Evolutionary conservation across 2,329 filamentous ascomycete species (phyloP).

Genomic region (Aspergillus udagawae): DNA sequence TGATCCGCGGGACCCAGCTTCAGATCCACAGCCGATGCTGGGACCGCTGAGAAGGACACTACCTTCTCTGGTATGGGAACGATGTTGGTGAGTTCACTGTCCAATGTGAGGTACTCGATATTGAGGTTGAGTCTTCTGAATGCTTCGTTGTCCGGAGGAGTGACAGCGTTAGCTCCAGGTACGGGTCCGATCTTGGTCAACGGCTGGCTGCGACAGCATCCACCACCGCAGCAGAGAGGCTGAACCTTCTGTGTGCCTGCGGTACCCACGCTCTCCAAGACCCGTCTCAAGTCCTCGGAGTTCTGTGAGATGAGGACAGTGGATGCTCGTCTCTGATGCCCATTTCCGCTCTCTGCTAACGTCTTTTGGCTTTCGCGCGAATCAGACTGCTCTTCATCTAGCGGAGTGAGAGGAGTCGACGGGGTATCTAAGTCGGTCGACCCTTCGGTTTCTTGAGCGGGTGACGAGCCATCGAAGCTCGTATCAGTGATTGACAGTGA

Average conservation of each 20-base stretch:
- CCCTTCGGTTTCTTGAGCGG: conserved; percentile 31
- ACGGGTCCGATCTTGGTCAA: conserved; percentile 44
- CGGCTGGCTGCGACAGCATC: conserved; percentile 59
- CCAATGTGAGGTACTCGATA: conserved; percentile 67
- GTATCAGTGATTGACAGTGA: conserved; percentile 34
- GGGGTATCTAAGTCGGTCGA: conserved; percentile 36
- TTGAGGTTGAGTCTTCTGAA: conserved; percentile 75
- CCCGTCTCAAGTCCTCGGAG: conserved; percentile 54
- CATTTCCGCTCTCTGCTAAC: conserved; percentile 14
- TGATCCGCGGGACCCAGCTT: conserved; percentile 48
- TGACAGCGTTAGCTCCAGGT: conserved; percentile 46
- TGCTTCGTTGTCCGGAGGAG: conserved; percentile 73
- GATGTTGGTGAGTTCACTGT: conserved; percentile 67
- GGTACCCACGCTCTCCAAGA: conserved; percentile 52
- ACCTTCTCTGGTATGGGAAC: conserved; percentile 71
- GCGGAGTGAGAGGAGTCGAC: conserved; percentile 41
- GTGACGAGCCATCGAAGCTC: conserved; percentile 25
- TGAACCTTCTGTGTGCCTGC: conserved; percentile 57
- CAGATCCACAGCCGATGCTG: conserved; percentile 31
- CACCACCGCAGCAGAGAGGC: conserved; percentile 62
- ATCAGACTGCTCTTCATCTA: conserved; percentile 36
- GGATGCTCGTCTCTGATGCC: conserved; percentile 41
- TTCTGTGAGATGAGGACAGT: conserved; percentile 54
- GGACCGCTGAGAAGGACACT: conserved; percentile 56
- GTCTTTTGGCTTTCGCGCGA: conserved; percentile 23